Conservation (phyloP, 2,329 filamentous ascomycete species). For the Exophiala mesophila region DNA sequence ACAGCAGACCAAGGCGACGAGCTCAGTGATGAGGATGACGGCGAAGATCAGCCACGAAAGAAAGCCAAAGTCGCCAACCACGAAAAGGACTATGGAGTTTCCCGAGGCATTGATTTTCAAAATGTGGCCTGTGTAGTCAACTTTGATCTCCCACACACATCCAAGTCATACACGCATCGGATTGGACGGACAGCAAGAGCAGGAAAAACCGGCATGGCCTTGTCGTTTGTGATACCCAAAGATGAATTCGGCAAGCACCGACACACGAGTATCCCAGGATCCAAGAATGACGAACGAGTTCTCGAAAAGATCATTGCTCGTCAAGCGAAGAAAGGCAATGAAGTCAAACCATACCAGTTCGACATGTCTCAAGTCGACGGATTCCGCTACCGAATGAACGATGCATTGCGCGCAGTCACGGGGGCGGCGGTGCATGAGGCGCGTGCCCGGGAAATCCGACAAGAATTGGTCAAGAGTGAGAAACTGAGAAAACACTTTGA, state of each 20-base stretch:
- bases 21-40: conserved; percentile 32
- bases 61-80: conserved; percentile 63
- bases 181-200: conserved; percentile 91
- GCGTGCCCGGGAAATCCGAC: conserved; percentile 75
- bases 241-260: conserved; percentile 84
- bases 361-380: conserved; percentile 91
- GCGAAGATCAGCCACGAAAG: conserved; percentile 41
- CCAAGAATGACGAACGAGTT: conserved; percentile 79
- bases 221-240: conserved; percentile 88
- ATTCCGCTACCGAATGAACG: conserved; percentile 91
- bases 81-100: conserved; percentile 91
- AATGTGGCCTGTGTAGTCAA: conserved; percentile 93
- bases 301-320: conserved; percentile 73
- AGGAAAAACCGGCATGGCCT: conserved; percentile 84
- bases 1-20: conserved; percentile 28
- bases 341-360: conserved; percentile 86
- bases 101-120: conserved; percentile 92
- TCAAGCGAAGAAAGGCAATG: conserved; percentile 71
- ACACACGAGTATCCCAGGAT: conserved; percentile 69
- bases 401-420: conserved; percentile 85
- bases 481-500: conserved; percentile 95
- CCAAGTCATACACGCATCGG: conserved; percentile 93
- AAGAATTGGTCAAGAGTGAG: conserved; percentile 88
- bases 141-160: conserved; percentile 84
- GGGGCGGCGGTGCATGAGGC: conserved; percentile 86